These are phyloP conservation scores for Prunus mongolica DNA, from an alignment of 306 rosid genomes.

Conservation along the genomic window DNA sequence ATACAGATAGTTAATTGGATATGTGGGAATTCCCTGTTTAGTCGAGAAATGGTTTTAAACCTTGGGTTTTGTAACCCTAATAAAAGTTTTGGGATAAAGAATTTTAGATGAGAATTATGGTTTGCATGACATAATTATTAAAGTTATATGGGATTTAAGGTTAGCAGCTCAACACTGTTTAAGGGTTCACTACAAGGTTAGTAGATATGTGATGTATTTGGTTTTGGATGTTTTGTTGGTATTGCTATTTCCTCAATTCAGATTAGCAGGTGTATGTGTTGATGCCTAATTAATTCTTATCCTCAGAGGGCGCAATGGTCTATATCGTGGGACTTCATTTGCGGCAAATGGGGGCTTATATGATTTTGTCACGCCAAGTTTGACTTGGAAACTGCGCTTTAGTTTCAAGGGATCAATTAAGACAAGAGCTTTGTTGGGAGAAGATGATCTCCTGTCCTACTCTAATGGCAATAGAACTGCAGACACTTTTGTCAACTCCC, in stretches of 20 bases:
- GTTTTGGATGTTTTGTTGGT: neutral
- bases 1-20: neutral
- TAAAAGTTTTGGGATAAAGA: neutral
- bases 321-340: conserved; percentile 1
- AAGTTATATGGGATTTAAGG: neutral
- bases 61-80: neutral
- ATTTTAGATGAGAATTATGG: neutral
- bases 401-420: conserved; percentile 20
- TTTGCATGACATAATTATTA: neutral
- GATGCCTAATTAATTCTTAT: neutral
- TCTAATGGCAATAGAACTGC: neutral
- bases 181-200: neutral
- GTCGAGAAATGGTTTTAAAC: neutral
- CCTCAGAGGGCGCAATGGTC: conserved; percentile 8
- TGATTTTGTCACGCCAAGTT: conserved; percentile 14
- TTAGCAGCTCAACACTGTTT: neutral
- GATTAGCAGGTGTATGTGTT: neutral
- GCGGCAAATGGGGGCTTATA: conserved; percentile 6
- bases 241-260: neutral
- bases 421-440: conserved; percentile 39
- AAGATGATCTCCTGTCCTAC: conserved; percentile 40
- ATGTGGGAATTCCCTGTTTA: neutral
- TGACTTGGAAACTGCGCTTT: conserved; percentile 19
- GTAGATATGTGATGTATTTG: neutral
- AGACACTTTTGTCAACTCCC: no score